Base-by-base conservation (phyloP, 768 basidiomycete genomes). In the Exsudoporus frostii region DNA sequence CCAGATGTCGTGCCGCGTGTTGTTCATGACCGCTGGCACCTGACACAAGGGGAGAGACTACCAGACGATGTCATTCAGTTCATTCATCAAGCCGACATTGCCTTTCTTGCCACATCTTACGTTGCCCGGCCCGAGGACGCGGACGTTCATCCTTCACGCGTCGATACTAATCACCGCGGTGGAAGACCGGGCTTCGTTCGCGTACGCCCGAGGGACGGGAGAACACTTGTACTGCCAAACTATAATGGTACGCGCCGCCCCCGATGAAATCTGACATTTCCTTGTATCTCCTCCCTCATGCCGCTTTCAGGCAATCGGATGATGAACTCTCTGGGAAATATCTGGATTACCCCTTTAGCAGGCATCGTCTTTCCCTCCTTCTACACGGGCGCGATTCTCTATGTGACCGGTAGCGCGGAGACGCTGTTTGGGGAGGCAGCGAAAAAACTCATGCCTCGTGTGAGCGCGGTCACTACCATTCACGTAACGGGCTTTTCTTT, bases 121-220 rank as follows among this genome's bases (percentile, higher is more conserved):
- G 54, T 70, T 2, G 75, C 81, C 0, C 44, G 55, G 5, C 42
- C 67, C 24, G 64, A 71, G 7, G 79, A 83, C 15, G 70, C 67
- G 4, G 41, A 59, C 4, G 60, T 48, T 5, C 78, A 73, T 50
- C 84, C 83, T 1, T 83, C 84, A 2, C 84, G 85, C 57, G 59
- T 82, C 9, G 81, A 83, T 15, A 81, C 80, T 69, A 86, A 86
- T 55, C 81, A 83, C 45, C 80, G 85, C 5, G 83, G 84, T 9
- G 85, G 85, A 3, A 71, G 76, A n/a, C 76, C 75, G 9, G 85
- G 84, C 0, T 85, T 84, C 56, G 70, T 84, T 4, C 80, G 84
- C 7, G 81, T 85, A n/a, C 63, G 71, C 29, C 80, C 78, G 15
- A 75, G 73, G 1, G 80, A 85, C 56, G 75, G 78, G 14, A 74